Conservation (phyloP, 1,284 basidiomycete genomes). For the Megacollybia platyphylla region DNA sequence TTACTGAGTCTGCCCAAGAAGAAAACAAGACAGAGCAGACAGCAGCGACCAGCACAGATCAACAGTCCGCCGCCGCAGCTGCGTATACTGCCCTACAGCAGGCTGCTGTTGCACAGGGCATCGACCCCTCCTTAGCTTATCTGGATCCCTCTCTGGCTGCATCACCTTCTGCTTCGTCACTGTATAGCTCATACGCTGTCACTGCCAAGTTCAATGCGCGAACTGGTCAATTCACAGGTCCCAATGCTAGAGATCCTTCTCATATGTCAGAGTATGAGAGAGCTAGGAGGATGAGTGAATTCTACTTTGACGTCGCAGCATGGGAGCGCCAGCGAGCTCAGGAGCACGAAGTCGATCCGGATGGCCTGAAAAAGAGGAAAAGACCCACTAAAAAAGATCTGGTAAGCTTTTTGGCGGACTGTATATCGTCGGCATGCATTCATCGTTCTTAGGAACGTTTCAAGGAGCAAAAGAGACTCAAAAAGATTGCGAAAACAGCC, state of each 20-base stretch:
- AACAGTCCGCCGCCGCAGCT: slow-evolving; percentile 6
- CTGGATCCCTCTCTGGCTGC: slow-evolving; percentile 64
- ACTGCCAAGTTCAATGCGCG: slow-evolving; percentile 76
- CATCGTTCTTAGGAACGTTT: slow-evolving; percentile 58
- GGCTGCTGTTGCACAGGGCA: slow-evolving; percentile 62
- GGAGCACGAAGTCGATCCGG: slow-evolving; percentile 38
- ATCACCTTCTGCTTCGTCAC: slow-evolving; percentile 20
- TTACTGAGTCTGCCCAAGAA: slow-evolving; percentile 7
- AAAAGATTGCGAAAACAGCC: slow-evolving; percentile 80
- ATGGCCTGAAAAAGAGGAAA: slow-evolving; percentile 60
- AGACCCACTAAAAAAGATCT: slow-evolving; percentile 77
- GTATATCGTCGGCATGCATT: slow-evolving; percentile 7
- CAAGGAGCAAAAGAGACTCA: slow-evolving; percentile 72
- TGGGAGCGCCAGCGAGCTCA: slow-evolving; percentile 68
- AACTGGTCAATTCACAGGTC: slow-evolving; percentile 65
- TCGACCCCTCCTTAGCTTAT: slow-evolving; percentile 75
- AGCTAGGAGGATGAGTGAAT: slow-evolving; percentile 76
- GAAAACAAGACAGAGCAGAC: slow-evolving; percentile 13
- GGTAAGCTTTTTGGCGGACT: slow-evolving; percentile 34
- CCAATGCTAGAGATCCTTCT: slow-evolving; percentile 55
- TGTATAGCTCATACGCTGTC: slow-evolving; percentile 10
- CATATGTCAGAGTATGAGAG: slow-evolving; percentile 78
- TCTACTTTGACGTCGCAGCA: slow-evolving; percentile 77
- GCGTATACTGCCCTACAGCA: slow-evolving; percentile 29
- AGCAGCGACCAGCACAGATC: slow-evolving; percentile 12